These are phyloP conservation scores for Penicillium robsamsonii DNA, from an alignment of 495 filamentous ascomycete genomes.

Conservation along the genomic window DNA sequence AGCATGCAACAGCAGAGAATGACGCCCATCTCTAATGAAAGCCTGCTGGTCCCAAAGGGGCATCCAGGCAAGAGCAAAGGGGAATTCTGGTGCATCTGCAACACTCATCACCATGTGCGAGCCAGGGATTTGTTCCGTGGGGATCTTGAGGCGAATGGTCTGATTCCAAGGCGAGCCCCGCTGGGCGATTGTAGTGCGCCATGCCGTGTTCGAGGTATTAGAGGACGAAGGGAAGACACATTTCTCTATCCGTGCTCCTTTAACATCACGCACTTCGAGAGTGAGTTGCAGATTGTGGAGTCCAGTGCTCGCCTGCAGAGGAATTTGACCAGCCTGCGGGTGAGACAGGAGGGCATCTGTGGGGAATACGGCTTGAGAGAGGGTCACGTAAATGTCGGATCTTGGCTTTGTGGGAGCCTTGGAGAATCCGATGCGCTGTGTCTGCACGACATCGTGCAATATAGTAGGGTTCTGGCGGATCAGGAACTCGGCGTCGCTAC, in stretches of 20 bases:
- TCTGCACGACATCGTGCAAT: slow-evolving; percentile 74
- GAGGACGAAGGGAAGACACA: slow-evolving; percentile 89
- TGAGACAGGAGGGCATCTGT: slow-evolving; percentile 77
- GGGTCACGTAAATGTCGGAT: slow-evolving; percentile 90
- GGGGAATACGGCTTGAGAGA: slow-evolving; percentile 71
- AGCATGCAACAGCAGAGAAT: slow-evolving; percentile 78
- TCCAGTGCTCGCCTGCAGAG: slow-evolving; percentile 57
- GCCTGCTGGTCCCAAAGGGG: slow-evolving; percentile 91
- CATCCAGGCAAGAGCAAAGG: slow-evolving; percentile 89
- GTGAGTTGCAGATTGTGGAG: slow-evolving; percentile 83
- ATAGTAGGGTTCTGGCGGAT: slow-evolving; percentile 85
- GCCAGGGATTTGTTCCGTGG: slow-evolving; percentile 73
- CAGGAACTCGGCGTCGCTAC: slow-evolving; percentile 72
- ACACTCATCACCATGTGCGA: slow-evolving; percentile 89
- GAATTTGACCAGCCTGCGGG: slow-evolving; percentile 70
- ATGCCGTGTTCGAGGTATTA: slow-evolving; percentile 67
- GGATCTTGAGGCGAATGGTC: slow-evolving; percentile 78
- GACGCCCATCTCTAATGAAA: slow-evolving; percentile 83
- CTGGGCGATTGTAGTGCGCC: slow-evolving; percentile 80
- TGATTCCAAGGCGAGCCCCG: slow-evolving; percentile 81
- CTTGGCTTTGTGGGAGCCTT: slow-evolving; percentile 82
- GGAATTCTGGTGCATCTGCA: slow-evolving; percentile 76
- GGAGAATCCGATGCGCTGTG: slow-evolving; percentile 90
- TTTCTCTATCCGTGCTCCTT: slow-evolving; percentile 77
- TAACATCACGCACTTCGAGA: slow-evolving; percentile 75